These are phyloP conservation scores for Cryphonectria nitschkei DNA, from an alignment of 2,329 filamentous ascomycete species.

Conservation along the genomic window DNA sequence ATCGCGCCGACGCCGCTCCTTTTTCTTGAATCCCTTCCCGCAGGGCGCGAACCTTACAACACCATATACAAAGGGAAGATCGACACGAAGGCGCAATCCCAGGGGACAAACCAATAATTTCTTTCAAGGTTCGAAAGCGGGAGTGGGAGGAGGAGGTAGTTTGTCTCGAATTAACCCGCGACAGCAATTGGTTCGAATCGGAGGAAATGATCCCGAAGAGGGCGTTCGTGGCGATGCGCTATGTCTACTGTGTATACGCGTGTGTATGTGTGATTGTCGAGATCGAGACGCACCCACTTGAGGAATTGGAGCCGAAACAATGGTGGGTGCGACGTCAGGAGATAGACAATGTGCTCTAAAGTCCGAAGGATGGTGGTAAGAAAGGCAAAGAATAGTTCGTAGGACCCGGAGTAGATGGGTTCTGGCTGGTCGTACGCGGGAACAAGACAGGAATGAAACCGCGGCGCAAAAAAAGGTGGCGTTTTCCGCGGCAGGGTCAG, in stretches of 20 bases:
- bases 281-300: background rate
- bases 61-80: background rate
- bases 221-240: background rate
- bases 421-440: too few species aligned
- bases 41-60: background rate
- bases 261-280: background rate
- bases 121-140: background rate
- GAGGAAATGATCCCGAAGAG: background rate
- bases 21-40: slow-evolving; percentile 2
- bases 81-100: background rate
- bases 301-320: background rate
- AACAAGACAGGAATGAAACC: background rate
- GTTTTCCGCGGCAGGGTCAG: background rate
- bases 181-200: background rate
- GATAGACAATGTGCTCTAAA: background rate
- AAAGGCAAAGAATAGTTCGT: background rate
- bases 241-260: background rate
- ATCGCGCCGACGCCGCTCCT: slow-evolving; percentile 15
- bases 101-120: background rate
- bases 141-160: background rate
- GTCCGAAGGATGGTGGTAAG: background rate
- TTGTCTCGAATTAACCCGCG: background rate
- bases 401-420: too few species aligned
- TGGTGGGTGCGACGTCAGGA: background rate
- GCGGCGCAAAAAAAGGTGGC: background rate